Conservation (phyloP, 495 filamentous ascomycete species). For the Trichoderma virens region DNA sequence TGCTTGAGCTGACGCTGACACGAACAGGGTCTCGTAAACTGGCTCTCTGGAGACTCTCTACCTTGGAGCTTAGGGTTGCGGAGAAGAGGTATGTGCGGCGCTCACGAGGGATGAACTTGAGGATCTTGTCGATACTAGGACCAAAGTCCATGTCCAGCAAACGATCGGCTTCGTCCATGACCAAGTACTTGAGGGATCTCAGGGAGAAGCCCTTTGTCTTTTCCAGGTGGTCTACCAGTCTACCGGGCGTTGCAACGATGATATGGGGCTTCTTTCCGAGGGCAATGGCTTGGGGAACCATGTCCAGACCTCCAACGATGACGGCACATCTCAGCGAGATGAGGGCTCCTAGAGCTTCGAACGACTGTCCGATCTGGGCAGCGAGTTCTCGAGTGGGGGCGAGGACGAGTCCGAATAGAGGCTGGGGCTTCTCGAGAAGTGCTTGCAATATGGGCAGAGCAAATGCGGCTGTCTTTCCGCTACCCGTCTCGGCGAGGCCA, state of each 20-base stretch:
- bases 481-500: slow-evolving; percentile 88
- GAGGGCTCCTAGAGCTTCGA: slow-evolving; percentile 74
- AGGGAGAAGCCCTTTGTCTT: slow-evolving; percentile 94
- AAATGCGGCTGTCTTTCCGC: slow-evolving; percentile 89
- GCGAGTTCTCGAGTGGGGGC: slow-evolving; percentile 91
- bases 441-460: slow-evolving; percentile 81
- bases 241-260: slow-evolving; percentile 80
- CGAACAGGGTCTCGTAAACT: slow-evolving; percentile 63
- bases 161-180: slow-evolving; percentile 92
- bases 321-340: slow-evolving; percentile 74
- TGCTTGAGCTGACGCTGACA: slow-evolving; percentile 65
- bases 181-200: slow-evolving; percentile 69
- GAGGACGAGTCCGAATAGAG: slow-evolving; percentile 72
- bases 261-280: slow-evolving; percentile 90
- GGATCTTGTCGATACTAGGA: slow-evolving; percentile 82
- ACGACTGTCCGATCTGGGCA: slow-evolving; percentile 76
- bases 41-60: slow-evolving; percentile 85
- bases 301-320: slow-evolving; percentile 90
- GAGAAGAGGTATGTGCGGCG: slow-evolving; percentile 83
- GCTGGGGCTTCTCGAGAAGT: slow-evolving; percentile 72
- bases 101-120: slow-evolving; percentile 80
- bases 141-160: slow-evolving; percentile 93
- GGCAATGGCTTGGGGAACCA: slow-evolving; percentile 81
- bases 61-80: slow-evolving; percentile 86
- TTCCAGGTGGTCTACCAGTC: slow-evolving; percentile 87